Evolutionary conservation across 192 early-diverging fungal genomes (phyloP), one percentile per base, ranked within the genome.

Genomic region (Jimgerdemannia flammicorona): DNA sequence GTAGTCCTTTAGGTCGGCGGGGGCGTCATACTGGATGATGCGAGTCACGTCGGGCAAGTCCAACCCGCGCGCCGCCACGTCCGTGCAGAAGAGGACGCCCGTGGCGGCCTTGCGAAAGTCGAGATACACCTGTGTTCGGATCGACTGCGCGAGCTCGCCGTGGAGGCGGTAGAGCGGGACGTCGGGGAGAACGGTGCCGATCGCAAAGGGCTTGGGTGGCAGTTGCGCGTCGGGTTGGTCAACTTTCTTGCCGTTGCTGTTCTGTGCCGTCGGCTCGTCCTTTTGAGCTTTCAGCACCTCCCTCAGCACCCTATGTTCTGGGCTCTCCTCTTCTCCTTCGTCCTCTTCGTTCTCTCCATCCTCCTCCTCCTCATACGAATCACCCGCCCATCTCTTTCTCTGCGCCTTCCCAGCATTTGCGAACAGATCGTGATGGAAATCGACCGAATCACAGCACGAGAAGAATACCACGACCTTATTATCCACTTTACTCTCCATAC

Each of bases 11-110:
- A 95, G 84, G 79, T 97, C 96, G n/a, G 91, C 85, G 9, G 98
- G 98, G 54, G 96, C 93, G 79, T 99, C 98, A 75, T 96, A 98
- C 82, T 99, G 98, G 64, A 99, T 86, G 78, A 99, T 95, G 66
- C 87, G 88, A 40, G 89, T 87, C 29, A 99, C 94, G 79, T 98
- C 92, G 39, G 97, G 96, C 66, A 99, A 81, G 90, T 99, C 98
- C 64, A 99, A 87, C 43, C 98, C 98, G 81, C 98, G 93, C 3
- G 98, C 97, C 2, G 97, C 96, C 3, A 99, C 96, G 83, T 98
- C 97, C 2, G 98, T 99, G 72, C 94, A 96, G 78, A 99, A 88
- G 40, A 99, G 84, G 19, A 99, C 85, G 44, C 93, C 90, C n/a
- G 86, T 84, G 9, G 83, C 54, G 11, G 86, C 67, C 64, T 85